Evolutionary conservation across 2,329 filamentous ascomycete genomes (phyloP).

Genomic region (Penicillium sp.): DNA sequence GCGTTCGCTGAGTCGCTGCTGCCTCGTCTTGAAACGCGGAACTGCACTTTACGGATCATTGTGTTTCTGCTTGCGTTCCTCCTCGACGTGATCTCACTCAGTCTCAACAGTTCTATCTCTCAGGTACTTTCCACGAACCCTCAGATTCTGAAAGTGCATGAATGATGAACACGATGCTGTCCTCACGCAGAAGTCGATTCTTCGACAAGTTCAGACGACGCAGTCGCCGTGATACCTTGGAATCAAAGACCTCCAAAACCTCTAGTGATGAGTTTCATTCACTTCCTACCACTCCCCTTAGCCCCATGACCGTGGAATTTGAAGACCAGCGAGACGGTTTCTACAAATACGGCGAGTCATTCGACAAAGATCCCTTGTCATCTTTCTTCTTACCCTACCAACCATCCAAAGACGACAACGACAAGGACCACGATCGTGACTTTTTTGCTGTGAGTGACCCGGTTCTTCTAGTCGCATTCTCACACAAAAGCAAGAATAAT

Average conservation of each 20-base stretch:
- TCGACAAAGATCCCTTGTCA: constrained; percentile 7
- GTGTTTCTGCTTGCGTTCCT: neutral
- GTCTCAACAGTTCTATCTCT: no score
- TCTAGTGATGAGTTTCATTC: neutral
- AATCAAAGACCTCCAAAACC: neutral
- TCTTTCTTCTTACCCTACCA: neutral
- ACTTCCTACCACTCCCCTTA: neutral
- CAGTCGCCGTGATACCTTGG: neutral
- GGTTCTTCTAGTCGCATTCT: no score
- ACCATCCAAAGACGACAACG: no score
- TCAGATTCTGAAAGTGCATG: no score
- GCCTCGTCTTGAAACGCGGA: neutral
- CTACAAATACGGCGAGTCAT: constrained; percentile 5
- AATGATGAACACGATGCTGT: neutral
- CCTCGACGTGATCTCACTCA: neutral
- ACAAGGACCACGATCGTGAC: no score
- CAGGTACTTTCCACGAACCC: no score
- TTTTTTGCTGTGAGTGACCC: no score
- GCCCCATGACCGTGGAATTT: neutral
- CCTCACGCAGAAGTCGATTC: neutral
- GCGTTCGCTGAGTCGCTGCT: neutral
- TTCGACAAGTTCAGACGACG: neutral
- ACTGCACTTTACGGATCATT: neutral
- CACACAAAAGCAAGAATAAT: no score
- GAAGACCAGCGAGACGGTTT: constrained; percentile 4